Evolutionary conservation across 1,139 yeast species (phyloP).

Genomic region (Suhomyces bolitotheri): DNA sequence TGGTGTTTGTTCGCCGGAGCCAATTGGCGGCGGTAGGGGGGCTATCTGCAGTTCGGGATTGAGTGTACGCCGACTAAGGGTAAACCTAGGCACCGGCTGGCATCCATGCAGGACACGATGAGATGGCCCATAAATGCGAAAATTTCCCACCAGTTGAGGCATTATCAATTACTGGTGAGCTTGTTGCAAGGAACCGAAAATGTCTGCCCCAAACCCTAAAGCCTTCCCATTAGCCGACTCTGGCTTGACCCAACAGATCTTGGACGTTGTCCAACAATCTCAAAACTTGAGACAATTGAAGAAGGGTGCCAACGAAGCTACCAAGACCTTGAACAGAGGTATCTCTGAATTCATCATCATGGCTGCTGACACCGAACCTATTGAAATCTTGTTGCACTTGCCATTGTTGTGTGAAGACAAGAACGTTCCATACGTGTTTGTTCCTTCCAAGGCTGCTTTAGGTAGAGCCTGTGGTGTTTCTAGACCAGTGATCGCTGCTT

Average conservation of each 20-base stretch:
- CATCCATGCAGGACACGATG: conserved; percentile 11
- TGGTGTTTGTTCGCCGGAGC: conserved; percentile 13
- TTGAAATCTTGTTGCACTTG: conserved; percentile 95
- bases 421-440: conserved; percentile 98
- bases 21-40: conserved; percentile 9
- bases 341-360: conserved; percentile 98
- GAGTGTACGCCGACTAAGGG: conserved; percentile 3
- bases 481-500: conserved; percentile 98
- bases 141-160: conserved; percentile 2
- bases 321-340: conserved; percentile 99
- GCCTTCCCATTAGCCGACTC: conserved; percentile 99
- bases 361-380: conserved; percentile 99
- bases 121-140: conserved; percentile 9
- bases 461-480: conserved; percentile 99
- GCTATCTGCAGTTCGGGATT: conserved; percentile 1
- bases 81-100: conserved; percentile 3
- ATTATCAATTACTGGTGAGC: conserved; percentile 45
- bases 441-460: conserved; percentile 96
- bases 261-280: conserved; percentile 97
- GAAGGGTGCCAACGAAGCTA: conserved; percentile 99
- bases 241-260: conserved; percentile 91
- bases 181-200: conserved; percentile 66
- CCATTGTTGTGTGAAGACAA: conserved; percentile 98
- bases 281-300: conserved; percentile 97
- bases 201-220: conserved; percentile 86